Evolutionary conservation across 148 eudicot species (phyloP), one percentile per base, ranked within the genome.

Genomic region (Simmondsia chinensis): DNA sequence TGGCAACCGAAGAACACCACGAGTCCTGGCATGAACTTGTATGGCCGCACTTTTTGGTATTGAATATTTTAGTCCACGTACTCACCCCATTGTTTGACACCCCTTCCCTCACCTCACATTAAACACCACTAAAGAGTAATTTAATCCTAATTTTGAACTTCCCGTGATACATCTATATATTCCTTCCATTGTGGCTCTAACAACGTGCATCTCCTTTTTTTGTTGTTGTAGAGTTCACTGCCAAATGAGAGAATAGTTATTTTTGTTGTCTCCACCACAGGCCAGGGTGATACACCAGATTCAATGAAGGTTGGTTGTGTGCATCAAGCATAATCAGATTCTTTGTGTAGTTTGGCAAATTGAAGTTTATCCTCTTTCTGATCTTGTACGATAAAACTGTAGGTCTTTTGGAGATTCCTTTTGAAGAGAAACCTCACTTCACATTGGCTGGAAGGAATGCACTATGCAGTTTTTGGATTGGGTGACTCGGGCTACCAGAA

Each of bases 401-500:
- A 93, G 99, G 74, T 56, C 32, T 83, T 93, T 68, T 93, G 99
- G 99, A 77, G 61, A 68, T 77, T 61, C 64, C 76, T 93, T 12
- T 62, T 82, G 82, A 94, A 82, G 63, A 73, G 71, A 57, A 72
- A 64, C 41, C 74, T 93, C 33, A 45, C 65, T 27, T 39, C 57
- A 39, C 54, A 64, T 13, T 93, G 96, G 99, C 75, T 93, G 32
- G 61, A 54, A 47, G 82, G 76, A 46, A 83, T 87, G 41, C 33
- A 69, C 43, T 87, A 86, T 60, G 91, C 94, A 2, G 91, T 93
- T 22, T 93, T 93, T 71, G 96, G 99, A 77, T 65, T 93, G 72
- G 99, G 99, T 33, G 96, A 93, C 65, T 93, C 96, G 2, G 78
- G 94, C 61, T 86, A 93, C 78, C 96, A 82, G 68, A 82, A 93